phyloP scores from a whole-genome alignment of 2,329 filamentous ascomycete species.

The Tolypocladium pustulatum region DNA sequence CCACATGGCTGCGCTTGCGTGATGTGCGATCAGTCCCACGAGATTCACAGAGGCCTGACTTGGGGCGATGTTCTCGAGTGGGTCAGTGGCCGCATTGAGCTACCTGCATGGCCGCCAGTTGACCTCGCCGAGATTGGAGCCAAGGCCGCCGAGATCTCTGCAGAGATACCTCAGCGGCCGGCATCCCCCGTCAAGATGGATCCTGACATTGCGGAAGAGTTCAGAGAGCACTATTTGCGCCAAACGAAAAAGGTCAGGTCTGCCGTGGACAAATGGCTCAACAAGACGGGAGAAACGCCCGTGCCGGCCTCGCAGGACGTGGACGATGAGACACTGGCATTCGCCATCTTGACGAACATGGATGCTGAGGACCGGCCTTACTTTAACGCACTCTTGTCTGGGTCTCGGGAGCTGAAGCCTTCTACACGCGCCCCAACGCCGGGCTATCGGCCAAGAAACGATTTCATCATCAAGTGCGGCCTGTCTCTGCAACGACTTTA shows the following conservation, averaged over 20 bases:
- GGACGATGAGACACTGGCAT: conserved; percentile 86
- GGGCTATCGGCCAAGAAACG: conserved; percentile 51
- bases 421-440: conserved; percentile 59
- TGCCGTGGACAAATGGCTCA: conserved; percentile 87
- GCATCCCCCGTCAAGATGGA: conserved; percentile 66
- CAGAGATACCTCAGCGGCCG: conserved; percentile 47
- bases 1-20: conserved; percentile 76
- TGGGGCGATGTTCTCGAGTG: conserved; percentile 95
- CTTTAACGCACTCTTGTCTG: conserved; percentile 70
- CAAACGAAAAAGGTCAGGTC: conserved; percentile 87
- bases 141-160: conserved; percentile 50
- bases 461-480: conserved; percentile 65
- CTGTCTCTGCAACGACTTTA: conserved; percentile 79
- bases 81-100: conserved; percentile 76
- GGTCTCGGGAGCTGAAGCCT: conserved; percentile 45
- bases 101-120: conserved; percentile 85
- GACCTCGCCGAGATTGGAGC: conserved; percentile 53
- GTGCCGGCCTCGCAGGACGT: conserved; percentile 75
- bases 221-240: conserved; percentile 80
- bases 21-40: conserved; percentile 59
- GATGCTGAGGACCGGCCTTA: conserved; percentile 63
- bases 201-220: conserved; percentile 88
- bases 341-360: conserved; percentile 86
- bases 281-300: conserved; percentile 62
- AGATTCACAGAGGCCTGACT: conserved; percentile 63